Evolutionary conservation across 2,329 filamentous ascomycete genomes (phyloP).

Genomic region (Aspergillus ustus): DNA sequence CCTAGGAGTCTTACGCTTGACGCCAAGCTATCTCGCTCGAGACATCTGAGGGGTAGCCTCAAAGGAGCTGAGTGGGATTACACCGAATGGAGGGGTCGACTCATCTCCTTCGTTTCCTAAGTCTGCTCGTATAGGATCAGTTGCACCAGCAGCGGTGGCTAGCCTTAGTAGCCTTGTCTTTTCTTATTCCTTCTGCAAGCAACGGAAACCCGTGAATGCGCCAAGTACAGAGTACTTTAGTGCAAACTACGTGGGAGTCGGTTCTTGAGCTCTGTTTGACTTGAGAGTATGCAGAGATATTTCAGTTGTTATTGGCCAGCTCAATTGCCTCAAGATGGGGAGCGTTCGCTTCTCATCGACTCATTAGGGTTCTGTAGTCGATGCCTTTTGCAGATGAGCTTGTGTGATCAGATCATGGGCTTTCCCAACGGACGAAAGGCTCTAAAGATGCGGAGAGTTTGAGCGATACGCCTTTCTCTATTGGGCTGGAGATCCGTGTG

Average conservation of each 20-base stretch:
- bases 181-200: slow-evolving; percentile 4
- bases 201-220: neutral
- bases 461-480: slow-evolving; percentile 20
- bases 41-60: slow-evolving; percentile 17
- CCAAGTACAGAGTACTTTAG: slow-evolving; percentile 4
- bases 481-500: slow-evolving; percentile 20
- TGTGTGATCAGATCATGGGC: slow-evolving; percentile 25
- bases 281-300: neutral
- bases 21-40: slow-evolving; percentile 16
- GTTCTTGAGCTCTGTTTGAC: neutral
- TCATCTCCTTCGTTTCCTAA: neutral
- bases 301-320: neutral
- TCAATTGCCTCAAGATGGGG: neutral
- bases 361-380: slow-evolving; percentile 1
- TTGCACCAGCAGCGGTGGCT: slow-evolving; percentile 5
- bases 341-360: neutral
- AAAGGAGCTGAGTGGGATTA: slow-evolving; percentile 6
- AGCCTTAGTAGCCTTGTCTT: neutral
- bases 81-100: slow-evolving; percentile 3
- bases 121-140: slow-evolving; percentile 9
- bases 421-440: slow-evolving; percentile 8
- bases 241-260: neutral
- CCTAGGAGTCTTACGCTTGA: slow-evolving; percentile 13
- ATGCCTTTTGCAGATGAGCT: slow-evolving; percentile 11
- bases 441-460: slow-evolving; percentile 17